Conservation (phyloP, 2,329 filamentous ascomycete species). For the Arthrobotrys pseudoclavata region DNA sequence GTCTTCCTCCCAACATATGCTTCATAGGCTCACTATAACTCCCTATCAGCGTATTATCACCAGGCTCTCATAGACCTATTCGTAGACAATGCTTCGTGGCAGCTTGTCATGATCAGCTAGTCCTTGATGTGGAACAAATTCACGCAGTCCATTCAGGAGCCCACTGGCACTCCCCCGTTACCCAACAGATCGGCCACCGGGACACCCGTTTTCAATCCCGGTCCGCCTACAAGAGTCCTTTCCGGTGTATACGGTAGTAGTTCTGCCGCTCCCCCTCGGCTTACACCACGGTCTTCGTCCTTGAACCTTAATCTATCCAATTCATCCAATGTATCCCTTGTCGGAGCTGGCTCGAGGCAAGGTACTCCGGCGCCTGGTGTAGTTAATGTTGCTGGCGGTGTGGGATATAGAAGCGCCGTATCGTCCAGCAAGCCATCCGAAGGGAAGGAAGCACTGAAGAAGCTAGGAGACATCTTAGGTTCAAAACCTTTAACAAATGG, state of each 20-base stretch:
- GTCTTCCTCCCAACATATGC: neutral
- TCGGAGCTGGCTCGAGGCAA: slow-evolving; percentile 72
- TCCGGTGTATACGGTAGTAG: slow-evolving; percentile 43
- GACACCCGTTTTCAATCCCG: slow-evolving; percentile 26
- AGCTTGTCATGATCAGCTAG: slow-evolving; percentile 54
- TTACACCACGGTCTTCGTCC: slow-evolving; percentile 80
- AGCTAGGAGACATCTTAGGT: slow-evolving; percentile 43
- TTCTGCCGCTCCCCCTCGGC: slow-evolving; percentile 59
- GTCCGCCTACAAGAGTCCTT: slow-evolving; percentile 50
- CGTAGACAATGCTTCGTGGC: slow-evolving; percentile 56
- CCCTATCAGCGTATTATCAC: neutral
- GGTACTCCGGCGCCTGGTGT: slow-evolving; percentile 34
- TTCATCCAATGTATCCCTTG: slow-evolving; percentile 82
- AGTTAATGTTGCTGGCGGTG: slow-evolving; percentile 9
- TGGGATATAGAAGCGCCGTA: slow-evolving; percentile 42
- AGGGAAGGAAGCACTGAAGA: slow-evolving; percentile 53
- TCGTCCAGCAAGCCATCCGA: slow-evolving; percentile 45
- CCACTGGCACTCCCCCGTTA: slow-evolving; percentile 48
- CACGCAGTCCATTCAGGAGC: slow-evolving; percentile 59
- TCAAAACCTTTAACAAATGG: slow-evolving; percentile 35
- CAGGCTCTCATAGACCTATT: slow-evolving; percentile 14
- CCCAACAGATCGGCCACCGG: slow-evolving; percentile 45
- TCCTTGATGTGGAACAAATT: slow-evolving; percentile 61
- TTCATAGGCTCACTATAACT: neutral
- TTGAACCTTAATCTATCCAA: slow-evolving; percentile 80